phyloP scores from a whole-genome alignment of 2,329 filamentous ascomycete genomes.

The Cladosporium sp. region DNA sequence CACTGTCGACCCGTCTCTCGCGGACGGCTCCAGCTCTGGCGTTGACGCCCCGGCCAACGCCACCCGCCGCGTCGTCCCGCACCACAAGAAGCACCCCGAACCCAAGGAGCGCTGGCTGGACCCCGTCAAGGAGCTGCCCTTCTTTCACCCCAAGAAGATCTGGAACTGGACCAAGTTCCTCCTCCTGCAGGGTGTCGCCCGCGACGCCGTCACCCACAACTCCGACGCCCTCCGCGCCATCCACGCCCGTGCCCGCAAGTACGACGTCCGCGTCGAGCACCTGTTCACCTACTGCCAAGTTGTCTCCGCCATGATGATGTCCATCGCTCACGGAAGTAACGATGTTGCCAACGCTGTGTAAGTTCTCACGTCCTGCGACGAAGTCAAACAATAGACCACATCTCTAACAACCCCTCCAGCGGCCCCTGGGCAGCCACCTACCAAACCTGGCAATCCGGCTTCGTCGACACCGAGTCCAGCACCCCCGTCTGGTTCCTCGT shows the following conservation, averaged over 20 bases:
- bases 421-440: constrained; percentile 57
- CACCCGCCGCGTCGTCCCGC: neutral
- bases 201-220: constrained; percentile 21
- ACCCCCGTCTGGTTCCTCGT: constrained; percentile 57
- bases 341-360: constrained; percentile 53
- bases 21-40: neutral
- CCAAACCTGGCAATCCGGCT: constrained; percentile 49
- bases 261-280: constrained; percentile 56
- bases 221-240: constrained; percentile 49
- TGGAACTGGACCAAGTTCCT: constrained; percentile 17
- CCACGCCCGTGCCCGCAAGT: constrained; percentile 38
- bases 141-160: constrained; percentile 11
- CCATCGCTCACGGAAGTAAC: constrained; percentile 64
- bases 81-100: neutral
- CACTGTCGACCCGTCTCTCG: neutral
- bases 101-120: constrained; percentile 9
- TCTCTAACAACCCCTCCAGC: neutral
- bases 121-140: constrained; percentile 2
- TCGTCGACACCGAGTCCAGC: constrained; percentile 38
- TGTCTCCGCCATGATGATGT: constrained; percentile 63
- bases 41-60: neutral
- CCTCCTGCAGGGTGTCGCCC: constrained; percentile 19
- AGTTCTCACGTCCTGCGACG: too few relatives aligned
- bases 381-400: too few relatives aligned
- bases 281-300: constrained; percentile 61